These are phyloP conservation scores for Capronia epimyces DNA, from an alignment of 2,329 filamentous ascomycete genomes.

Conservation along the genomic window DNA sequence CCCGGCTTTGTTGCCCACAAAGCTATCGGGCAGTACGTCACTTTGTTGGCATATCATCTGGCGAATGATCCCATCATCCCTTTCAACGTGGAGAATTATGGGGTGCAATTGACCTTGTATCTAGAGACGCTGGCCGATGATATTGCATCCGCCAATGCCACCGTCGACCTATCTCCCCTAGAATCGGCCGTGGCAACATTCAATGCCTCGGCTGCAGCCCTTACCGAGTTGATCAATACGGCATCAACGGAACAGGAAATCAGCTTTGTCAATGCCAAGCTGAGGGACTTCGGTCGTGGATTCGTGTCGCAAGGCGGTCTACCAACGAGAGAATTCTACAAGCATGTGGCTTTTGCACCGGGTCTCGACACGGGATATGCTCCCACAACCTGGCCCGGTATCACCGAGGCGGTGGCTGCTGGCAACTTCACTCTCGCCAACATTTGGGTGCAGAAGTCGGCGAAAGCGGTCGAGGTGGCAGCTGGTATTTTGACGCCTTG, in stretches of 20 bases:
- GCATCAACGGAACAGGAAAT: constrained; percentile 27
- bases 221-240: constrained; percentile 7
- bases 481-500: constrained; percentile 24
- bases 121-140: constrained; percentile 33
- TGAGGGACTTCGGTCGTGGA: constrained; percentile 43
- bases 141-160: constrained; percentile 30
- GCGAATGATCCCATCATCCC: constrained; percentile 38
- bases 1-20: constrained; percentile 47
- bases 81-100: constrained; percentile 38
- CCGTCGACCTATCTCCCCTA: constrained; percentile 28
- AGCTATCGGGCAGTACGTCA: constrained; percentile 46
- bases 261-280: constrained; percentile 41
- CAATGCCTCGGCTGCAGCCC: constrained; percentile 28
- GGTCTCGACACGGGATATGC: constrained; percentile 37
- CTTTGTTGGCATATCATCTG: constrained; percentile 42
- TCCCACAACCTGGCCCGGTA: constrained; percentile 28
- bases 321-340: constrained; percentile 42
- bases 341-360: constrained; percentile 45
- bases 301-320: constrained; percentile 46
- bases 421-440: constrained; percentile 26
- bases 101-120: constrained; percentile 35
- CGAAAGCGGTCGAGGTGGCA: constrained; percentile 27
- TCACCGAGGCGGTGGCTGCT: constrained; percentile 29
- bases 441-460: constrained; percentile 28
- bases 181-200: constrained; percentile 37